Evolutionary conservation across 2,329 filamentous ascomycete genomes (phyloP).

Genomic region (Monilinia aucupariae): DNA sequence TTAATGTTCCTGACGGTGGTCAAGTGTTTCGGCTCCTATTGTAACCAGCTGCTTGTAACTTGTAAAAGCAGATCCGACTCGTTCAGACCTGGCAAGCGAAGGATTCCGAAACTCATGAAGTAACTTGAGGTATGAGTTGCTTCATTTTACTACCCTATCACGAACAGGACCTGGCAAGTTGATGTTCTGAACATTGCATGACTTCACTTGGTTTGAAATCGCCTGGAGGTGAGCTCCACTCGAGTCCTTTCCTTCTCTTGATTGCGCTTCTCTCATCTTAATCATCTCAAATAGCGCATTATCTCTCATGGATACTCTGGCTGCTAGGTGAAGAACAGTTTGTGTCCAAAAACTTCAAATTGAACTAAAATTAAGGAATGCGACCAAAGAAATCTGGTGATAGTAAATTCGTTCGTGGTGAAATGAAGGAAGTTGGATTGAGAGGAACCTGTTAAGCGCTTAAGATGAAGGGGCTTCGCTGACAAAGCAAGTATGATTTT

Average conservation of each 20-base stretch:
- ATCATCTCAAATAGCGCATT: not conserved
- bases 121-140: not conserved
- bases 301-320: no score
- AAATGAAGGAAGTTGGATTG: not conserved
- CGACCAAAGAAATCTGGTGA: no score
- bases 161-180: not conserved
- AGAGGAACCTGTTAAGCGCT: not conserved
- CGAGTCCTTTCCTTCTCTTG: not conserved
- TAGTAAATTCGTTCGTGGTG: no score
- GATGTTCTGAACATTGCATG: not conserved
- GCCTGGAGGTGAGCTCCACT: not conserved
- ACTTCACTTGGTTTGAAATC: not conserved
- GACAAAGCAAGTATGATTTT: not conserved
- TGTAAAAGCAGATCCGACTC: no score
- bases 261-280: not conserved
- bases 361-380: not conserved
- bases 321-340: no score
- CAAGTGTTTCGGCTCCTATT: not conserved
- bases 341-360: not conserved
- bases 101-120: slow-evolving; percentile 1
- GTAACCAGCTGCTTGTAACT: not conserved
- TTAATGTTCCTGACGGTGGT: not conserved
- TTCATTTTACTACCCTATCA: not conserved
- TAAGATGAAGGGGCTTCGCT: not conserved
- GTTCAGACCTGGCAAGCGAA: slow-evolving; percentile 6